Evolutionary conservation across 805 yeast species (phyloP), one percentile per base, ranked within the genome.

Genomic region (Saturnispora ahearnii): DNA sequence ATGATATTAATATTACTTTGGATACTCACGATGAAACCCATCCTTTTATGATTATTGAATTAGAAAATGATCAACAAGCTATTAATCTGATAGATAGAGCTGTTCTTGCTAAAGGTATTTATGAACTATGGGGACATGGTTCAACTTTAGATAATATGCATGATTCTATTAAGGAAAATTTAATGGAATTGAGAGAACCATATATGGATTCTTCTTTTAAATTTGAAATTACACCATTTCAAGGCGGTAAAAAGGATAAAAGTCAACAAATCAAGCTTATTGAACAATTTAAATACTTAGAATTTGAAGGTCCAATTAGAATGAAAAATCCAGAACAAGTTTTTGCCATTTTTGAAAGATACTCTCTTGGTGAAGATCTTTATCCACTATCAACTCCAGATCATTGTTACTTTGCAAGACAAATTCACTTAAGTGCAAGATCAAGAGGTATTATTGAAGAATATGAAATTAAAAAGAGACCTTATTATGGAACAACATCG

Each of bases 401-500:
- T 9, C 62, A 71, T 45, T 63, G 83, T 53, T 87, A 80, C 75
- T 87, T 93, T 64, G 96, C 95, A 0, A 73, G 96, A 61, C 76
- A 77, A 57, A 72, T 93, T 11, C 77, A 73, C 53, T 56, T 72
- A 24, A 77, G 87, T 54, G 81, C 82, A 12, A 74, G 96, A 57
- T 55, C 63, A 8, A 69, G 76, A 9, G 81, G 81, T 29, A 73
- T 82, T 2, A 72, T 88, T 53, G 98, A 91, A 55, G 76, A 73
- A 49, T 87, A 84, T 59, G 96, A 89, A 60, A 72, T 93, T 54
- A 84, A 82, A 62, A 80, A 82, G 58, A 74, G 99, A 60, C 83
- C 81, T 48, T 89, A 85, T 60, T 90, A 87, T 50, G 99, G 99
- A 2, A 93, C 99, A 6, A 93, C 99, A 0, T 87, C 96, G 15